Evolutionary conservation across 495 filamentous ascomycete species (phyloP), one percentile per base, ranked within the genome.

Genomic region (Aspergillus cavernicola): DNA sequence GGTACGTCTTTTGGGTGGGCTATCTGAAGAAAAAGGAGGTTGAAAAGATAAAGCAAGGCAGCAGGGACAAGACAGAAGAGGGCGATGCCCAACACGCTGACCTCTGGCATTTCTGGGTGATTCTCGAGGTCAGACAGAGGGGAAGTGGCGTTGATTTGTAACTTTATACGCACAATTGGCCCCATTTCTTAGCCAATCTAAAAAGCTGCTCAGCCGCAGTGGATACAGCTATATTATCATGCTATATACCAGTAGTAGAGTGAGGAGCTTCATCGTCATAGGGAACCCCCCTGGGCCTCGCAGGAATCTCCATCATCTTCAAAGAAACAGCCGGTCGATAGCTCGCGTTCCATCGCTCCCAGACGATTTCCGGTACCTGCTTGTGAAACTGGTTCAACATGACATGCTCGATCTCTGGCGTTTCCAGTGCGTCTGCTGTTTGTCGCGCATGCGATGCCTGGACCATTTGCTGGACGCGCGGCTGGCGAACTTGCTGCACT

Each of bases 381-480:
- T 50, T 24, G 28, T 48, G 47, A 19, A 41, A 57, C 24, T 41
- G 20, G 50, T 53, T 33, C 23, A 58, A 8, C 50, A 49, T 42
- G 13, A 53, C 20, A 8, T 58, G 28, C 28, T 49, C 43, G 16
- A 53, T 10, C 36, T 58, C 50, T 1, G 45, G 38, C 19, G 56
- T 54, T 15, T 43, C 56, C 56, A 54, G 38, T 2, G 37, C 24
- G 45, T 58, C 56, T 43, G 43, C 28, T 11, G 13, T 8, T 19
- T 58, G 50, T 23, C 50, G 33, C 28, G 38, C 10, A 24, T 53
- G 35, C n/a, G 50, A 33, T 7, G 6, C n/a, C 50, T 43, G 18
- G 3, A 53, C 20, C 13, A 58, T 50, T 2, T 15, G 11, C 12
- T 8, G 16, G 28, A 41, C 50, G 7, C 43, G 35, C n/a, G 50